Evolutionary conservation across 305 asterid species (phyloP).

Genomic region (Fraxinus nigra): DNA sequence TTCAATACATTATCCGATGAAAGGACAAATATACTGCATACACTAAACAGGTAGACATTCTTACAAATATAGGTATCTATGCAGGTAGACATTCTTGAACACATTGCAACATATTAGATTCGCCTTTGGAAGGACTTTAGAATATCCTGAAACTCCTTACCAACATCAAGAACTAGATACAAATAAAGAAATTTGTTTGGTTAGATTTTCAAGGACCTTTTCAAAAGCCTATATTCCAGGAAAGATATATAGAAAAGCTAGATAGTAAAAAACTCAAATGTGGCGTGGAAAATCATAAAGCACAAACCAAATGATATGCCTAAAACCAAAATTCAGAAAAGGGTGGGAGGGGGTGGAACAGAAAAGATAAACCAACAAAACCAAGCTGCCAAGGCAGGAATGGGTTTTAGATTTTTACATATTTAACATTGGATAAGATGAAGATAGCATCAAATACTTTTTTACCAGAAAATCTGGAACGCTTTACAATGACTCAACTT

Average conservation of each 20-base stretch:
- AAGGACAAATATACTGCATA: neutral
- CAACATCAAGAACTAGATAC: neutral
- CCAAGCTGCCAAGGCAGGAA: neutral
- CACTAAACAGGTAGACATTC: neutral
- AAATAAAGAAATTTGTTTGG: neutral
- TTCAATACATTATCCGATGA: neutral
- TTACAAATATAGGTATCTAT: neutral
- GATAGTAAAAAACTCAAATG: neutral
- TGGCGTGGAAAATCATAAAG: neutral
- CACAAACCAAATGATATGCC: neutral
- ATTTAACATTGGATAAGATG: neutral
- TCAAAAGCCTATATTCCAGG: neutral
- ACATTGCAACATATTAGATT: neutral
- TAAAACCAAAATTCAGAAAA: neutral
- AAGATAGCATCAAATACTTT: neutral
- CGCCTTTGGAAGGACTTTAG: neutral
- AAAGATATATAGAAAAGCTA: neutral
- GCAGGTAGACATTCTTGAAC: neutral
- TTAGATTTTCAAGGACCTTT: neutral
- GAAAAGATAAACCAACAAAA: neutral
- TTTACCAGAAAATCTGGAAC: neutral
- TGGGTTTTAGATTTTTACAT: neutral
- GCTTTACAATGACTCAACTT: neutral
- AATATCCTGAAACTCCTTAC: slow-evolving; percentile 1
- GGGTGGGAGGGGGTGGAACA: neutral